phyloP scores from a whole-genome alignment of 73 alveolate genomes.

The Uronychia setigera region DNA sequence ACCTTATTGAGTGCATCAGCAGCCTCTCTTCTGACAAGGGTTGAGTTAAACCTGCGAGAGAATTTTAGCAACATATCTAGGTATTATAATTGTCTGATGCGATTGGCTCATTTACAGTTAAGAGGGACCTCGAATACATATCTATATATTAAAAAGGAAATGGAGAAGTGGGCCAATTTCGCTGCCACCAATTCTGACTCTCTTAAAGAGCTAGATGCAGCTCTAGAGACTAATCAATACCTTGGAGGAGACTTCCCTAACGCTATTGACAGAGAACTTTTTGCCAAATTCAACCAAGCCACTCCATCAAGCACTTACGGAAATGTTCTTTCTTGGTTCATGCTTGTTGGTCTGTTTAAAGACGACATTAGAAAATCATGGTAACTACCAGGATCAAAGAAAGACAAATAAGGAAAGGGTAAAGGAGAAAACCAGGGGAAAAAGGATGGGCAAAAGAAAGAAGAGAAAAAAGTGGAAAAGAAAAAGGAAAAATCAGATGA shows the following conservation, averaged over 20 bases:
- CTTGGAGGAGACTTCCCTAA: conserved; percentile 27
- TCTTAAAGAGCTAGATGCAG: conserved; percentile 5
- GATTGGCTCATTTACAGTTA: conserved; percentile 1
- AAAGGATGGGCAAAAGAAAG: conserved; percentile 1
- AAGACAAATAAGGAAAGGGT: conserved; percentile 7
- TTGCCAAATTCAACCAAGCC: background rate
- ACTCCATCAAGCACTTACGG: conserved; percentile 2
- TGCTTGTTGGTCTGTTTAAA: conserved; percentile 20
- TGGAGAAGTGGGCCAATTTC: background rate
- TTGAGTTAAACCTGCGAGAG: conserved; percentile 48
- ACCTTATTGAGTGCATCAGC: conserved; percentile 43
- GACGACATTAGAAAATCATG: conserved; percentile 37
- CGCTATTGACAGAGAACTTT: conserved; percentile 7
- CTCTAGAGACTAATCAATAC: conserved; percentile 8
- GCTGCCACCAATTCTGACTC: background rate
- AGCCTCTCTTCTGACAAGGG: conserved; percentile 52
- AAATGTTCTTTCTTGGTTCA: conserved; percentile 33
- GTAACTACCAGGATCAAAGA: conserved; percentile 27
- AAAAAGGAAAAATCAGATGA: conserved; percentile 13
- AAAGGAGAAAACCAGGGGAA: conserved; percentile 31
- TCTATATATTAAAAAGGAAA: background rate
- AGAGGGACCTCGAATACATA: background rate
- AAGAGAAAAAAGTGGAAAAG: background rate
- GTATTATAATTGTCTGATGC: conserved; percentile 22
- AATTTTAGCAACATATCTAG: conserved; percentile 55